phyloP scores from a whole-genome alignment of 148 eudicot genomes.

The Spergularia marina region DNA sequence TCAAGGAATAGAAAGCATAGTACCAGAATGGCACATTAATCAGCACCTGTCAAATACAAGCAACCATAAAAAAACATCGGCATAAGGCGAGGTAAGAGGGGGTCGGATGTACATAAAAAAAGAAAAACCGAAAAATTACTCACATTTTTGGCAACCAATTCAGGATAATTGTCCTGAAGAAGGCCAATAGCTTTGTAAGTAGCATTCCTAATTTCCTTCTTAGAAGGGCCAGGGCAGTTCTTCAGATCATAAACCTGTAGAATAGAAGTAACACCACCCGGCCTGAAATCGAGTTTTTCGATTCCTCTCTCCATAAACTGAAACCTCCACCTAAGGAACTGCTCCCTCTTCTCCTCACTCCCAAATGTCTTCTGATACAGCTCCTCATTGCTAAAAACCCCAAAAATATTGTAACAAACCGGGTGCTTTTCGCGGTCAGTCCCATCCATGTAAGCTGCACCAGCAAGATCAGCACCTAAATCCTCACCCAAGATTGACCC shows the following conservation, averaged over 20 bases:
- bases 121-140: conserved; percentile 3
- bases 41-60: conserved; percentile 37
- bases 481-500: conserved; percentile 44
- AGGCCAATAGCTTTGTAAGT: conserved; percentile 47
- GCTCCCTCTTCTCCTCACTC: conserved; percentile 41
- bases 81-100: too few species aligned
- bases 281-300: conserved; percentile 50
- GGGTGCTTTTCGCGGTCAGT: conserved; percentile 53
- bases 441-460: conserved; percentile 50
- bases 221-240: conserved; percentile 54
- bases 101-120: background rate
- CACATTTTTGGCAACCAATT: conserved; percentile 66
- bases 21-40: conserved; percentile 77
- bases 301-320: conserved; percentile 62
- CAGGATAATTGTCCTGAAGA: conserved; percentile 77
- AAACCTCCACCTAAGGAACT: conserved; percentile 61
- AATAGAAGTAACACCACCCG: conserved; percentile 49
- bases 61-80: background rate
- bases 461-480: conserved; percentile 39
- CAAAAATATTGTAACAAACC: conserved; percentile 63
- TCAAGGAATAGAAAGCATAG: conserved; percentile 51
- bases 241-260: conserved; percentile 61
- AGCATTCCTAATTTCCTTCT: conserved; percentile 48
- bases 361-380: conserved; percentile 51
- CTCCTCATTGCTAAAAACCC: conserved; percentile 42